These are phyloP conservation scores for Chalara sp. DNA, from an alignment of 2,329 filamentous ascomycete species.

Conservation along the genomic window DNA sequence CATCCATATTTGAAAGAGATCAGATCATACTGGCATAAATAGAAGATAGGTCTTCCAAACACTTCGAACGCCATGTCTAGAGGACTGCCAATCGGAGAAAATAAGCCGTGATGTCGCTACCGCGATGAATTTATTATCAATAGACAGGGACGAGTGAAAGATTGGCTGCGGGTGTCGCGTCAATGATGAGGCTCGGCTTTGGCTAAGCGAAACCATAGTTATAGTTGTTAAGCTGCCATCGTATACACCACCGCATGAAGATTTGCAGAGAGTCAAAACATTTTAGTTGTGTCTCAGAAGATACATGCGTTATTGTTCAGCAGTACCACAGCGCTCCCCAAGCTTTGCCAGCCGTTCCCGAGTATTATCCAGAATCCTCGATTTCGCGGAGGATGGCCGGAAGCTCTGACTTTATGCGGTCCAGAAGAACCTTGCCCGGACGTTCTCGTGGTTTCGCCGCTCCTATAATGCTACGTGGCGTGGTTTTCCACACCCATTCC, in stretches of 20 bases:
- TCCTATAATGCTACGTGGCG: slow-evolving; percentile 11
- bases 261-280: slow-evolving; percentile 9
- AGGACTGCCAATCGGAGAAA: no score
- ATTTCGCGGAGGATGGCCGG: slow-evolving; percentile 14
- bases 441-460: slow-evolving; percentile 38
- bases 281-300: slow-evolving; percentile 9
- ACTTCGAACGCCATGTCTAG: no score
- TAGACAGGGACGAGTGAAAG: no score
- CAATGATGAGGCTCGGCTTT: slow-evolving; percentile 1
- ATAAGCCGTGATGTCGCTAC: no score
- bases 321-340: slow-evolving; percentile 5
- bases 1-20: no score
- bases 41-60: no score
- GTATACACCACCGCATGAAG: slow-evolving; percentile 12
- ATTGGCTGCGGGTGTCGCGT: no score
- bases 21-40: no score
- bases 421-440: slow-evolving; percentile 30
- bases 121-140: no score
- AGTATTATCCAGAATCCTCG: slow-evolving; percentile 12
- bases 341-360: slow-evolving; percentile 3
- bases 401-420: slow-evolving; percentile 11
- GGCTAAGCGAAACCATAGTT: slow-evolving; percentile 1
- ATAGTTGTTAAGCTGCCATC: slow-evolving; percentile 10
- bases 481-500: slow-evolving; percentile 11
- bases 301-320: slow-evolving; percentile 6